Conservation (phyloP, 2,329 filamentous ascomycete species). For the Sporothrix luriei region DNA sequence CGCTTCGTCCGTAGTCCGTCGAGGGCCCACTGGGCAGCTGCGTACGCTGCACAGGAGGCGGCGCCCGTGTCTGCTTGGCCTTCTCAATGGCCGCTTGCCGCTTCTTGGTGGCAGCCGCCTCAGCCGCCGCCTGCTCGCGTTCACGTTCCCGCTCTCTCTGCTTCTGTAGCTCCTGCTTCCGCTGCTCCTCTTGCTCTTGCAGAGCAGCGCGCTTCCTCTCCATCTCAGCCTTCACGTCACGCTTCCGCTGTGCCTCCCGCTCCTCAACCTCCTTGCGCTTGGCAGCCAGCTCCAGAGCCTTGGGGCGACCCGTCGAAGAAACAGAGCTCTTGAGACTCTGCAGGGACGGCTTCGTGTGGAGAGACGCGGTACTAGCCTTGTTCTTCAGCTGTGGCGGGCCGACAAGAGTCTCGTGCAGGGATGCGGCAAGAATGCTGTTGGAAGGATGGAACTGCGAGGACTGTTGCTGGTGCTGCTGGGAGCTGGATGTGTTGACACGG, state of each 20-base stretch:
- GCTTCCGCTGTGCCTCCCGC: slow-evolving; percentile 74
- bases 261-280: slow-evolving; percentile 86
- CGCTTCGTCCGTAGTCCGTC: slow-evolving; percentile 47
- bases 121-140: slow-evolving; percentile 55
- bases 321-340: slow-evolving; percentile 67
- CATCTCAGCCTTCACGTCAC: slow-evolving; percentile 77
- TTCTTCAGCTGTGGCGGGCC: slow-evolving; percentile 53
- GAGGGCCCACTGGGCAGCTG: slow-evolving; percentile 53
- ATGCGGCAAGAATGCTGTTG: slow-evolving; percentile 60
- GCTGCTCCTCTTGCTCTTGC: slow-evolving; percentile 64
- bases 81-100: slow-evolving; percentile 65
- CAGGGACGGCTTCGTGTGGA: slow-evolving; percentile 60
- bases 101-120: slow-evolving; percentile 61
- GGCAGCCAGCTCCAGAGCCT: slow-evolving; percentile 73
- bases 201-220: slow-evolving; percentile 72
- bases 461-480: slow-evolving; percentile 50
- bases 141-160: slow-evolving; percentile 63
- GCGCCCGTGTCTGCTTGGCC: slow-evolving; percentile 65
- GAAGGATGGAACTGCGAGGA: slow-evolving; percentile 60
- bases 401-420: slow-evolving; percentile 58
- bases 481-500: slow-evolving; percentile 65
- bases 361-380: slow-evolving; percentile 68
- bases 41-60: slow-evolving; percentile 60
- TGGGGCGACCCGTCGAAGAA: slow-evolving; percentile 66
- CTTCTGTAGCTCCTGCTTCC: slow-evolving; percentile 63